phyloP scores from a whole-genome alignment of 345 rosid genomes.

The Gossypium bickii region DNA sequence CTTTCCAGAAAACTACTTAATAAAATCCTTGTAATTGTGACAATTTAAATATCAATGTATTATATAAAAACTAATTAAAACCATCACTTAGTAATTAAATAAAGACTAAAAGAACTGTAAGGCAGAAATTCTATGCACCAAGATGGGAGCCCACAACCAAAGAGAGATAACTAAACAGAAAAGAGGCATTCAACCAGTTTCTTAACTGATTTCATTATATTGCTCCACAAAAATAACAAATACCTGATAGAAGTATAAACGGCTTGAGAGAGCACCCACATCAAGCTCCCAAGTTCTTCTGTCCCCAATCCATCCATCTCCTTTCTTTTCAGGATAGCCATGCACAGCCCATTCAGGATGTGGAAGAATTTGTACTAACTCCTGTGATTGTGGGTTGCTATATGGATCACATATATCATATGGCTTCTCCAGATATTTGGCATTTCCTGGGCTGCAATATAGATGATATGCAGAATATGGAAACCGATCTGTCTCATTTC shows the following conservation, averaged over 20 bases:
- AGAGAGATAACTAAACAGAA: neutral
- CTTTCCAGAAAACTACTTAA: neutral
- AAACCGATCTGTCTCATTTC: constrained; percentile 38
- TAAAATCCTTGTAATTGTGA: neutral
- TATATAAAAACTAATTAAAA: neutral
- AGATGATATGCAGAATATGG: constrained; percentile 49
- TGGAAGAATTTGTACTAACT: constrained; percentile 42
- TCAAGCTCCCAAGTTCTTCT: constrained; percentile 47
- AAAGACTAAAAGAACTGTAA: neutral
- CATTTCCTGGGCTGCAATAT: constrained; percentile 47
- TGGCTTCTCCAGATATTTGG: constrained; percentile 37
- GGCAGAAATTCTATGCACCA: neutral
- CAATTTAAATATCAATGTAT: neutral
- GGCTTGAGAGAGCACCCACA: constrained; percentile 43
- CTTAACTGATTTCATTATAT: neutral
- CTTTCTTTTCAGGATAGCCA: constrained; percentile 43
- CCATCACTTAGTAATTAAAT: neutral
- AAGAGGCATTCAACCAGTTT: neutral
- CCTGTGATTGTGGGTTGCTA: constrained; percentile 57
- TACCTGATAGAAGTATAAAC: constrained; percentile 50
- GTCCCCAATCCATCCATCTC: constrained; percentile 47
- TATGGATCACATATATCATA: constrained; percentile 46
- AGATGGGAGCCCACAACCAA: neutral
- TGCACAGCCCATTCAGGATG: constrained; percentile 46
- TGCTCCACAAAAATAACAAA: neutral